These are phyloP conservation scores for Knoxdaviesia proteae DNA, from an alignment of 2,329 filamentous ascomycete species.

Conservation along the genomic window DNA sequence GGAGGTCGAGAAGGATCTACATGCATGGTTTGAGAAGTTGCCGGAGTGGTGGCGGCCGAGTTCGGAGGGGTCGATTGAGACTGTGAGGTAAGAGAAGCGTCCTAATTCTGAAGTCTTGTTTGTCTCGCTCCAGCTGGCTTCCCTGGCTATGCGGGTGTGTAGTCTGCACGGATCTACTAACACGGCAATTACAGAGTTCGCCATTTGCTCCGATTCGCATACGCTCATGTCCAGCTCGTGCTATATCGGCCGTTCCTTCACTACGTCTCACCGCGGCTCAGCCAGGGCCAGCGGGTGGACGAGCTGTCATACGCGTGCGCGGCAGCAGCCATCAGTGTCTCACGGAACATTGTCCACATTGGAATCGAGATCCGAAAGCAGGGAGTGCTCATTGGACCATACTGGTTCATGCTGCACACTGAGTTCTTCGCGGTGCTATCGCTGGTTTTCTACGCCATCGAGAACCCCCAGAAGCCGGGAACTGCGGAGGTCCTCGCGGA, in stretches of 20 bases:
- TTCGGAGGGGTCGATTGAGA: conserved; percentile 50
- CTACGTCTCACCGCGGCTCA: conserved; percentile 49
- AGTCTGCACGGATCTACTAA: neutral
- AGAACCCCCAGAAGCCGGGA: conserved; percentile 56
- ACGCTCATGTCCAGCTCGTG: conserved; percentile 65
- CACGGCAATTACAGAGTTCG: conserved; percentile 27
- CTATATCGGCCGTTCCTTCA: conserved; percentile 69
- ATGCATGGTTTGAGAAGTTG: conserved; percentile 43
- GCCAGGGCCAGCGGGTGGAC: conserved; percentile 38
- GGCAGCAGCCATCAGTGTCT: conserved; percentile 38
- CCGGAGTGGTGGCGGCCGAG: conserved; percentile 63
- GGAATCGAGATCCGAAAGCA: conserved; percentile 58
- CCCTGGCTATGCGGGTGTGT: neutral
- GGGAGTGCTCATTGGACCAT: conserved; percentile 56
- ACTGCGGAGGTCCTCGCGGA: conserved; percentile 68
- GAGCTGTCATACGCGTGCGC: conserved; percentile 60
- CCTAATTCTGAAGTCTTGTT: too few relatives aligned
- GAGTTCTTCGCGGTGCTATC: conserved; percentile 67
- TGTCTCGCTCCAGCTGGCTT: too few relatives aligned
- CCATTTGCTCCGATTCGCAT: conserved; percentile 58
- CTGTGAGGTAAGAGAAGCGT: conserved; percentile 42
- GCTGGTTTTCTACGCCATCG: conserved; percentile 58
- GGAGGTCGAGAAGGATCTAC: conserved; percentile 41
- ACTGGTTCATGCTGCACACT: conserved; percentile 75
- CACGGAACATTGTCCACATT: conserved; percentile 59